These are phyloP conservation scores for Delitschia confertaspora DNA, from an alignment of 495 filamentous ascomycete species.

Conservation along the genomic window DNA sequence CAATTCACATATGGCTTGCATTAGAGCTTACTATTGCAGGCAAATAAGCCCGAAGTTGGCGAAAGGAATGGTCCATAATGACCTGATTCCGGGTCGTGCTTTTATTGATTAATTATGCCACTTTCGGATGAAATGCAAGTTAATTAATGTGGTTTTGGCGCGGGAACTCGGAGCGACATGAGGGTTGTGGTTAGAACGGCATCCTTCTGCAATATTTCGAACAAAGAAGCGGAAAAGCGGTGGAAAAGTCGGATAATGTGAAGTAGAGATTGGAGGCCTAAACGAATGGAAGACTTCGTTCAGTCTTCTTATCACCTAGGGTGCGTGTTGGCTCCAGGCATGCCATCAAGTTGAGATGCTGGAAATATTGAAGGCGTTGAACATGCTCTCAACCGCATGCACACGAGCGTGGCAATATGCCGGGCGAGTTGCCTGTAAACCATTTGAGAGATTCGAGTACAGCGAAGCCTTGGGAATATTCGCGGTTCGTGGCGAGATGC, in stretches of 20 bases:
- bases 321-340: conserved; percentile 15
- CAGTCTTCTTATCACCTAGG: conserved; percentile 9
- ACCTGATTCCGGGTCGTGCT: neutral
- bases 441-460: conserved; percentile 21
- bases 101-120: conserved; percentile 12
- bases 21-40: conserved; percentile 2
- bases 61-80: conserved; percentile 13
- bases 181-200: neutral
- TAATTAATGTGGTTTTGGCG: conserved; percentile 12
- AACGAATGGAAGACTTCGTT: neutral
- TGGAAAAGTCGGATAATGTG: neutral
- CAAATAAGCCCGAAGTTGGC: conserved; percentile 4
- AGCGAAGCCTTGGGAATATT: no score
- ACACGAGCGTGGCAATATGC: no score
- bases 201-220: no score
- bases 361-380: no score
- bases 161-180: neutral
- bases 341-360: no score
- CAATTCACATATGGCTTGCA: conserved; percentile 8
- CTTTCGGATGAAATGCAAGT: conserved; percentile 5
- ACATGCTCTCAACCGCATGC: no score
- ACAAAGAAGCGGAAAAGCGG: no score
- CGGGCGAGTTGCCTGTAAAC: no score
- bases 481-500: conserved; percentile 2
- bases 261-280: neutral